phyloP scores from a whole-genome alignment of 2,329 filamentous ascomycete genomes.

The Aspergillus terreus region DNA sequence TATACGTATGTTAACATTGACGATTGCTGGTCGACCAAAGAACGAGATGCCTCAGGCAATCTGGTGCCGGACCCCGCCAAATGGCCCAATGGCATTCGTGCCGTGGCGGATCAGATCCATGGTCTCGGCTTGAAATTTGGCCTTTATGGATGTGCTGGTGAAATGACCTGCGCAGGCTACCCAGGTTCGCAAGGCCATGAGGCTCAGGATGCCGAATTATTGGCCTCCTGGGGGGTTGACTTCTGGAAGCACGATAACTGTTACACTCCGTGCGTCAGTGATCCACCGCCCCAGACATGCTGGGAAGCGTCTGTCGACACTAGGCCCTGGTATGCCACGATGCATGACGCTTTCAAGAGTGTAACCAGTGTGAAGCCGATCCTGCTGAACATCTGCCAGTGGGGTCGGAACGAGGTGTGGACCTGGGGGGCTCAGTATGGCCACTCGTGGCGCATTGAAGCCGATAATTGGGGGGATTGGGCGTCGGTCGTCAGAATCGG shows the following conservation, averaged over 20 bases:
- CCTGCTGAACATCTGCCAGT: background rate
- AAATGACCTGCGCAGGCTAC: background rate
- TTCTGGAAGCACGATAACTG: background rate
- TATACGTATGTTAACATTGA: background rate
- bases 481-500: background rate
- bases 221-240: background rate
- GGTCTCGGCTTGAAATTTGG: background rate
- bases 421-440: background rate
- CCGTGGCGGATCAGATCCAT: background rate
- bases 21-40: background rate
- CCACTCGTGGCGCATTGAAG: background rate
- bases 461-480: background rate
- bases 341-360: background rate
- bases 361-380: background rate
- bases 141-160: background rate
- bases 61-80: background rate
- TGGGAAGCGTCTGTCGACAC: background rate
- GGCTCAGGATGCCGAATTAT: background rate
- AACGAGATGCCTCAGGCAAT: background rate
- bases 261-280: background rate
- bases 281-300: background rate
- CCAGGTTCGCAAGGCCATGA: background rate
- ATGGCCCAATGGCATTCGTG: background rate
- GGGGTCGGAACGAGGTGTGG: background rate
- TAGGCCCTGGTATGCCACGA: background rate